Base-by-base conservation (phyloP, 2,329 filamentous ascomycete genomes). In the Apiospora marii region DNA sequence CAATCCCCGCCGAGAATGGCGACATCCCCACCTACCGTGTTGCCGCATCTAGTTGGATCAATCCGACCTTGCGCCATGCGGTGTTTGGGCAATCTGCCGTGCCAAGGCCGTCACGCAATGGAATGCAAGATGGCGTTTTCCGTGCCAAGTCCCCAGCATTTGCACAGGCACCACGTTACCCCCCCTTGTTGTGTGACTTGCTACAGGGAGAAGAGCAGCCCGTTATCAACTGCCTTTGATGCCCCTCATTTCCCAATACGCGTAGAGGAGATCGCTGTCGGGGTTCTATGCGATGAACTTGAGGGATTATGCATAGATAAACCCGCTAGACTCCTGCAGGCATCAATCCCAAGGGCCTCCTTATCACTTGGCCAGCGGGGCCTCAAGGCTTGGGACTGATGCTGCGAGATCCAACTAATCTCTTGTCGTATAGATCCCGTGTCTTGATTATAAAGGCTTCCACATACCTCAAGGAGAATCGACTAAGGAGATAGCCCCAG, bases 211-310 rank as follows among this genome's bases (percentile, higher is more conserved):
- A 58, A 16, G 6, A 19, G 4, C 27, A 8, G 13, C 16, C 51
- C 27, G 14, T 19, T 19, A 1, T 5, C 27, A 34, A 58, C 51
- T 34, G 27, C 27, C 27, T 8, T 19, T 5, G 5, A 10, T 34
- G 5, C 51, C 51, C 51, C 27, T 58, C 51, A 58, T 24, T 30
- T 58, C 13, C 14, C 24, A 30, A 34, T 13, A 14, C 30, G 4
- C 27, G 3, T 2, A 5, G 27, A 1, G 22, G 8, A 3, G 14
- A 0, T 8, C 1, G 14, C 14, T 30, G 1, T 4, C 24, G 24
- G 24, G 16, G 6, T 0, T 46, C 16, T 22, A 48, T 22, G 44
- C 10, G 8, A 49, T 22, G n/a, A n/a, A 30, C 16, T 7, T 7
- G 14, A 4, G 27, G 1, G 14, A 22, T 30, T 4, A 1, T 58